Percentiles rank a stretch among this genome's conserved stretches.
These are phyloP conservation scores for Penicillium silybi DNA, from an alignment of 495 filamentous ascomycete genomes.

Conservation along the genomic window DNA sequence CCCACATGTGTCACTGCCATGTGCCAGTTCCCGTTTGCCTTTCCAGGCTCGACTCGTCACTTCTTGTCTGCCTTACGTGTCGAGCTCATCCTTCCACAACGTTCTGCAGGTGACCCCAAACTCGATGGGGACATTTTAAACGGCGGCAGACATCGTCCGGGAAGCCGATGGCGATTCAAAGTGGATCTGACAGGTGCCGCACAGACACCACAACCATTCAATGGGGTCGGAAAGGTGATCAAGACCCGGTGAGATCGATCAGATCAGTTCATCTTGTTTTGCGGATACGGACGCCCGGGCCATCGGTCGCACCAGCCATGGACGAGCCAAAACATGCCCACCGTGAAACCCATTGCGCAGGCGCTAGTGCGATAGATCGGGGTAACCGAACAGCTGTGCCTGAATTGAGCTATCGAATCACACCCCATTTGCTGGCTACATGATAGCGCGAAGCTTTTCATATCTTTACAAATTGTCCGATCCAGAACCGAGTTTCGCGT, in stretches of 20 bases:
- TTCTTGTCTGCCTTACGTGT: not conserved
- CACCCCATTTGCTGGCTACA: not conserved
- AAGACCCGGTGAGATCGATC: constrained; percentile 7
- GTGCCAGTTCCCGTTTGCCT: not conserved
- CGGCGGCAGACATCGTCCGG: not conserved
- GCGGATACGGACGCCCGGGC: not conserved
- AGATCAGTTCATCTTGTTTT: constrained; percentile 4
- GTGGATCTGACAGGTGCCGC: not conserved
- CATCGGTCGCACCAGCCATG: constrained; percentile 3
- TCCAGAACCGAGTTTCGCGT: not conserved
- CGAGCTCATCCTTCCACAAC: not conserved
- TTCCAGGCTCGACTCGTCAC: not conserved
- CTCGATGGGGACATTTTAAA: not conserved
- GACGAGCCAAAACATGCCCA: not conserved
- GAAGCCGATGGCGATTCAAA: not conserved
- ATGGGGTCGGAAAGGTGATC: not conserved
- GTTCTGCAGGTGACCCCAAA: not conserved
- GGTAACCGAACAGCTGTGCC: not conserved
- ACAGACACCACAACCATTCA: not conserved
- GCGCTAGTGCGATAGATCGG: constrained; percentile 10
- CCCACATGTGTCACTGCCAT: not conserved
- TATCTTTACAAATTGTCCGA: not conserved
- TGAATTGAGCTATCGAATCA: not conserved
- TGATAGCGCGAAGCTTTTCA: not conserved
- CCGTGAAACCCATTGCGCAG: not conserved